Conservation (phyloP, 345 rosid species). For the Boechera retrofracta region DNA sequence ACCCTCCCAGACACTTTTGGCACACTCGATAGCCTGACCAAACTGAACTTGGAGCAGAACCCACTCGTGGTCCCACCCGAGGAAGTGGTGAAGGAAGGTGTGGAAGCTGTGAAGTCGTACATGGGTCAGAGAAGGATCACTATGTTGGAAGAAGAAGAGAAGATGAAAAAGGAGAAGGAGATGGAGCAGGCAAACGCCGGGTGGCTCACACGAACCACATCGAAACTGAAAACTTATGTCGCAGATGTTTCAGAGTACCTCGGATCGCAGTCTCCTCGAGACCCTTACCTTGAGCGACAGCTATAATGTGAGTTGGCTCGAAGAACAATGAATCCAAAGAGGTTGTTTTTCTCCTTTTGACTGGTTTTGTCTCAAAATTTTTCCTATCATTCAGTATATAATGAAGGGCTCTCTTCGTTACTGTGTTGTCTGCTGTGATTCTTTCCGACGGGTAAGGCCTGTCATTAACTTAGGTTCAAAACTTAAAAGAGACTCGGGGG, state of each 20-base stretch:
- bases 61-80: slow-evolving; percentile 75
- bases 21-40: slow-evolving; percentile 65
- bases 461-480: slow-evolving; percentile 25
- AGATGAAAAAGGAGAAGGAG: slow-evolving; percentile 50
- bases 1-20: slow-evolving; percentile 84
- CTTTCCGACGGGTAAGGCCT: slow-evolving; percentile 32
- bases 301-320: slow-evolving; percentile 45
- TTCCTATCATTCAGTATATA: slow-evolving; percentile 8
- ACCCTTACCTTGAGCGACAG: slow-evolving; percentile 74
- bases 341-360: slow-evolving; percentile 25
- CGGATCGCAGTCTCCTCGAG: slow-evolving; percentile 53
- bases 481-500: background rate
- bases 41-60: slow-evolving; percentile 72
- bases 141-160: slow-evolving; percentile 75
- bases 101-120: slow-evolving; percentile 66
- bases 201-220: slow-evolving; percentile 87
- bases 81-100: slow-evolving; percentile 71
- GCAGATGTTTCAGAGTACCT: slow-evolving; percentile 58
- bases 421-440: slow-evolving; percentile 20
- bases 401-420: slow-evolving; percentile 21
- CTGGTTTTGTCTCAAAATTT: slow-evolving; percentile 17
- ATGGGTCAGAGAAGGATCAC: slow-evolving; percentile 79
- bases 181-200: slow-evolving; percentile 61
- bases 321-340: slow-evolving; percentile 17
- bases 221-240: slow-evolving; percentile 67